A percentile compares a stretch with the other conserved stretches of the same genome.
phyloP scores from a whole-genome alignment of 805 yeast species.

The Sungouiozyma intestinalis region DNA sequence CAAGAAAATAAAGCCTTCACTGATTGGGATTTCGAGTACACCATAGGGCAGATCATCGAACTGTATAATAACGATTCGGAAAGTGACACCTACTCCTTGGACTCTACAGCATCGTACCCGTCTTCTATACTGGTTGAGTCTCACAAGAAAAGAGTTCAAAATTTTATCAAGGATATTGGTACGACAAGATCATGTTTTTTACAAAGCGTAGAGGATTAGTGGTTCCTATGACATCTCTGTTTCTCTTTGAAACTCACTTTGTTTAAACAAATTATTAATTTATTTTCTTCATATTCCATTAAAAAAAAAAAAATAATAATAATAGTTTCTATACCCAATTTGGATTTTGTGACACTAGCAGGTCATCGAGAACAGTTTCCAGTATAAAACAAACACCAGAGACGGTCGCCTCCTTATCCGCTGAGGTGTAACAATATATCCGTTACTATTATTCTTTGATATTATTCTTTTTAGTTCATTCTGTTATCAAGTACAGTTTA shows the following conservation, averaged over 20 bases:
- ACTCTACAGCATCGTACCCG: not conserved
- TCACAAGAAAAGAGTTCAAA: not conserved
- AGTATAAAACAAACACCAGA: not conserved
- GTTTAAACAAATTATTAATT: no score
- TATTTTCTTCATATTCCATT: no score
- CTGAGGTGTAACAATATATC: not conserved
- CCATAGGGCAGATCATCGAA: not conserved
- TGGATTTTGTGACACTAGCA: not conserved
- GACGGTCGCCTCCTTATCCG: not conserved
- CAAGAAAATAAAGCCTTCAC: slow-evolving; percentile 1
- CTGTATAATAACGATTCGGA: not conserved
- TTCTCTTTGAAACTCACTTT: no score
- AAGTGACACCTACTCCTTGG: not conserved
- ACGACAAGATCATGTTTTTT: not conserved
- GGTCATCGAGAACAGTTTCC: not conserved
- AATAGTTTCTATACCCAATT: not conserved
- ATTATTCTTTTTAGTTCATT: not conserved
- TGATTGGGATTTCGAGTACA: not conserved
- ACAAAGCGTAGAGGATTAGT: not conserved
- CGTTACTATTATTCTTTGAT: not conserved
- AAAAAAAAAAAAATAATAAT: no score
- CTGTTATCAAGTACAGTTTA: not conserved
- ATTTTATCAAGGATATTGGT: not conserved
- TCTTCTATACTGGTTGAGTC: not conserved
- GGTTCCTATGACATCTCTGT: no score